Percentiles rank a stretch among this genome's conserved stretches.
phyloP scores from a whole-genome alignment of 108 stramenopile species.

The Cyclotella cryptica region DNA sequence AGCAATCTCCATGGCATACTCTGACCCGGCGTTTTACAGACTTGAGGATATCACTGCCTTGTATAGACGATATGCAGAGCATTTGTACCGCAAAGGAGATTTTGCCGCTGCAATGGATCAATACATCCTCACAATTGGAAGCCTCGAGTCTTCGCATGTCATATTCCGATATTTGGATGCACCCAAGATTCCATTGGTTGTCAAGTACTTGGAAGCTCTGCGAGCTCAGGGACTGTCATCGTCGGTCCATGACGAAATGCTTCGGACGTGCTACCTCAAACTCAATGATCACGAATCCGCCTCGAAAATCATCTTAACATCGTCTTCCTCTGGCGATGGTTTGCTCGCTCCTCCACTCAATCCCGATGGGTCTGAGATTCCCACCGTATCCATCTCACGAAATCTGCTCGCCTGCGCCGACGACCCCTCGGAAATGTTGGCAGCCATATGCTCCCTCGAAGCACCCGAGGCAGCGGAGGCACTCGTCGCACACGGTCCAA shows the following conservation, averaged over 20 bases:
- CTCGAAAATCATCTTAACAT: slow-evolving; percentile 66
- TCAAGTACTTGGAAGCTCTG: slow-evolving; percentile 88
- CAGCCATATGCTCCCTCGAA: slow-evolving; percentile 81
- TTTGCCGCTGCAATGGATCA: slow-evolving; percentile 91
- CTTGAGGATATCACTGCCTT: slow-evolving; percentile 79
- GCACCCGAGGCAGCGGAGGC: slow-evolving; percentile 82
- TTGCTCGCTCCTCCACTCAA: slow-evolving; percentile 52
- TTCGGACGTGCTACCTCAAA: slow-evolving; percentile 86
- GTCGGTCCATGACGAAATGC: slow-evolving; percentile 76
- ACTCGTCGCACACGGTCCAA: slow-evolving; percentile 69
- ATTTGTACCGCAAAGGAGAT: slow-evolving; percentile 93
- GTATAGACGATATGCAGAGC: slow-evolving; percentile 91
- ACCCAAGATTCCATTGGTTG: slow-evolving; percentile 86
- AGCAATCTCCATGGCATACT: slow-evolving; percentile 92
- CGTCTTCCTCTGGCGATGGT: slow-evolving; percentile 45
- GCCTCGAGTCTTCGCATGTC: slow-evolving; percentile 93
- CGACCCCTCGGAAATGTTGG: slow-evolving; percentile 79
- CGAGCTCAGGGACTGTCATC: slow-evolving; percentile 67
- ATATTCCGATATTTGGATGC: slow-evolving; percentile 94
- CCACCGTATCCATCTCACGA: slow-evolving; percentile 53
- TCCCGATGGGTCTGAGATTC: slow-evolving; percentile 41
- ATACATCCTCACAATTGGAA: slow-evolving; percentile 95
- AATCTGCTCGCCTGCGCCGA: slow-evolving; percentile 57
- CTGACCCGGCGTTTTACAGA: slow-evolving; percentile 74
- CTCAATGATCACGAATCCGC: slow-evolving; percentile 81